Conservation (phyloP, 2,329 filamentous ascomycete genomes). For the Setomelanomma holmii region DNA sequence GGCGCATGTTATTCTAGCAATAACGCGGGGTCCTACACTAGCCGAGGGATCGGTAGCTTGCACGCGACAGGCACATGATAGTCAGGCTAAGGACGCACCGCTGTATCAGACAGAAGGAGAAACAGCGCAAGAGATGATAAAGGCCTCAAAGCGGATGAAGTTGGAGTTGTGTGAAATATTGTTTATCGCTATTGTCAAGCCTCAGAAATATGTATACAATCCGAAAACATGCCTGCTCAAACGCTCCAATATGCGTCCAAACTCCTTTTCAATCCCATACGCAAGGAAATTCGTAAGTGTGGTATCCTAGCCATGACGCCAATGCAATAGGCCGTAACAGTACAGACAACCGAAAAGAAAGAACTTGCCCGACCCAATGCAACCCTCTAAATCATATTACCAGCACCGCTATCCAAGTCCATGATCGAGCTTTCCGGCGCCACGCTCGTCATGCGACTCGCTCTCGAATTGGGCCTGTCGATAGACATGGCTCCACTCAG, state of each 20-base stretch:
- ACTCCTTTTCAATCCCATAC: constrained; percentile 8
- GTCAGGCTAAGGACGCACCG: neutral
- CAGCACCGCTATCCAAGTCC: constrained; percentile 37
- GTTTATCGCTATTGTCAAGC: neutral
- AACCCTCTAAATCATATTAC: constrained; percentile 36
- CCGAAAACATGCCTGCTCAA: neutral
- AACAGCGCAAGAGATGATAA: too few relatives aligned
- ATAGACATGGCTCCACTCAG: constrained; percentile 60
- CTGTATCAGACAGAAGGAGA: too few relatives aligned
- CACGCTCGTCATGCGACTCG: constrained; percentile 36
- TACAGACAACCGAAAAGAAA: constrained; percentile 6
- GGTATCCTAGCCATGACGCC: constrained; percentile 18
- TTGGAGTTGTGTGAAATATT: neutral
- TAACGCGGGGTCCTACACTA: neutral
- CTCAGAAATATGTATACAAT: neutral
- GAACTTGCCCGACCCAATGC: constrained; percentile 12
- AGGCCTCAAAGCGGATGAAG: neutral
- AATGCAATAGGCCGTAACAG: constrained; percentile 11
- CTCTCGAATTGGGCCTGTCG: constrained; percentile 34
- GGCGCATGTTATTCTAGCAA: too few relatives aligned
- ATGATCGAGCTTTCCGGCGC: constrained; percentile 45
- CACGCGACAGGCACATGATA: neutral
- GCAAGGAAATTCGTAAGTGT: constrained; percentile 16
- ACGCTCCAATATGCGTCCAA: neutral
- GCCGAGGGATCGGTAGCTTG: neutral